Evolutionary conservation across 2,329 filamentous ascomycete genomes (phyloP).

Genomic region (Tothia fuscella): DNA sequence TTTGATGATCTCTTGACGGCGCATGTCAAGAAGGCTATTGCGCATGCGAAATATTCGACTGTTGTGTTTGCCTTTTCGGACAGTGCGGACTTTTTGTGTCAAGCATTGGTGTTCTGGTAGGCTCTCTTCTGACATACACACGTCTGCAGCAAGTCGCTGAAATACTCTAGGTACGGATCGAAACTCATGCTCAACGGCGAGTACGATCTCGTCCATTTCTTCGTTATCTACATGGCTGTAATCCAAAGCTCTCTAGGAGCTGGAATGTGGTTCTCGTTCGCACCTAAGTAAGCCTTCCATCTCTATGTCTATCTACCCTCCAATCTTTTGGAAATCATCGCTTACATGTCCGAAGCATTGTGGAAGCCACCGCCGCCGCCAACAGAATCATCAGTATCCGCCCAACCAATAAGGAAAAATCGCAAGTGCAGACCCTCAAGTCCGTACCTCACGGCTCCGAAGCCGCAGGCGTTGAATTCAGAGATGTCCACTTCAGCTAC

Average conservation of each 20-base stretch:
- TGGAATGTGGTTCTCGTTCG: constrained; percentile 31
- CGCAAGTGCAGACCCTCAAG: background rate
- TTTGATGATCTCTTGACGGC: constrained; percentile 47
- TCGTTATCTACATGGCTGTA: constrained; percentile 39
- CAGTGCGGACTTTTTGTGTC: constrained; percentile 50
- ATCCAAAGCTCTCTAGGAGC: constrained; percentile 30
- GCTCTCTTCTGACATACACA: constrained; percentile 22
- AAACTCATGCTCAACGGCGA: constrained; percentile 21
- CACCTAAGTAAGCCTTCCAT: constrained; percentile 20
- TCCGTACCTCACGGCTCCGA: constrained; percentile 8
- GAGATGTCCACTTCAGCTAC: constrained; percentile 15
- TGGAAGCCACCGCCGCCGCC: constrained; percentile 24
- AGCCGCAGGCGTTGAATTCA: constrained; percentile 18
- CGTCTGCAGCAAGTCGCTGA: constrained; percentile 13
- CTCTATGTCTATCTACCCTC: no score
- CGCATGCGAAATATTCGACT: constrained; percentile 49
- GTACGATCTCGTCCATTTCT: constrained; percentile 17
- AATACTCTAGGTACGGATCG: constrained; percentile 22
- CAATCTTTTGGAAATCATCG: background rate
- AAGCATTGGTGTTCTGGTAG: constrained; percentile 49
- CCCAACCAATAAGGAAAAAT: background rate
- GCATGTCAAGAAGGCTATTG: constrained; percentile 49
- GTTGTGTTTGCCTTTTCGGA: constrained; percentile 59
- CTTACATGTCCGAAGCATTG: constrained; percentile 19
- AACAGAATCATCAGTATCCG: constrained; percentile 27